Evolutionary conservation across 1,284 basidiomycete genomes (phyloP).

Genomic region (Trametes polyzona): DNA sequence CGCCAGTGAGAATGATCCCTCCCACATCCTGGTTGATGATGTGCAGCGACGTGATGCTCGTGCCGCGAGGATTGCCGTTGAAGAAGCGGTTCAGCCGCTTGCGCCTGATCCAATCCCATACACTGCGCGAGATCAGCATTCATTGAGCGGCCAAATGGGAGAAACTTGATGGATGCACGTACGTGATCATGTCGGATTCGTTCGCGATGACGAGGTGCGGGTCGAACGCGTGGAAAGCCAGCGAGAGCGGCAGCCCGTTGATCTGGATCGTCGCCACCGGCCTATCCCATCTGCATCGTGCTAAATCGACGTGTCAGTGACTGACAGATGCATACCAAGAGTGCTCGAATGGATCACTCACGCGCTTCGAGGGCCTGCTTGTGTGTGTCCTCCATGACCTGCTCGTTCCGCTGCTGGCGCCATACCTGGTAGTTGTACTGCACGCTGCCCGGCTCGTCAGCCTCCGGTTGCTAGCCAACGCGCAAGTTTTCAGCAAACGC

Average conservation of each 20-base stretch:
- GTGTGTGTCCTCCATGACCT: conserved; percentile 73
- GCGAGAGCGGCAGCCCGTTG: conserved; percentile 71
- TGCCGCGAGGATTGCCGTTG: conserved; percentile 86
- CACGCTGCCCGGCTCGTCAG: conserved; percentile 92
- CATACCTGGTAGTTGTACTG: conserved; percentile 97
- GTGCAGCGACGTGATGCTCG: conserved; percentile 87
- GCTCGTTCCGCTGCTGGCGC: conserved; percentile 91
- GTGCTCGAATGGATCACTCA: conserved; percentile 39
- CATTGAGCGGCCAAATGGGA: not conserved
- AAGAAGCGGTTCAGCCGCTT: conserved; percentile 83
- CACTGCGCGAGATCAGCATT: conserved; percentile 46
- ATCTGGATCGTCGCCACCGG: conserved; percentile 78
- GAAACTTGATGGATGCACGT: conserved; percentile 28
- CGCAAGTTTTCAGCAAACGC: conserved; percentile 3
- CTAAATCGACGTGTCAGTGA: conserved; percentile 35
- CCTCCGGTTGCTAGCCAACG: conserved; percentile 78
- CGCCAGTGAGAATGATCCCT: conserved; percentile 87
- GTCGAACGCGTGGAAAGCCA: conserved; percentile 94
- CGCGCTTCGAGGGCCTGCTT: conserved; percentile 75
- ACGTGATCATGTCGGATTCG: conserved; percentile 88
- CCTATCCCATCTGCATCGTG: conserved; percentile 75
- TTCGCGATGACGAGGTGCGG: conserved; percentile 87
- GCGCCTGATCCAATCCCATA: conserved; percentile 93
- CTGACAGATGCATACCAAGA: not conserved
- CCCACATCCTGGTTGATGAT: conserved; percentile 97